phyloP scores from a whole-genome alignment of 2,329 filamentous ascomycete genomes.

The Lithohypha guttulata region DNA sequence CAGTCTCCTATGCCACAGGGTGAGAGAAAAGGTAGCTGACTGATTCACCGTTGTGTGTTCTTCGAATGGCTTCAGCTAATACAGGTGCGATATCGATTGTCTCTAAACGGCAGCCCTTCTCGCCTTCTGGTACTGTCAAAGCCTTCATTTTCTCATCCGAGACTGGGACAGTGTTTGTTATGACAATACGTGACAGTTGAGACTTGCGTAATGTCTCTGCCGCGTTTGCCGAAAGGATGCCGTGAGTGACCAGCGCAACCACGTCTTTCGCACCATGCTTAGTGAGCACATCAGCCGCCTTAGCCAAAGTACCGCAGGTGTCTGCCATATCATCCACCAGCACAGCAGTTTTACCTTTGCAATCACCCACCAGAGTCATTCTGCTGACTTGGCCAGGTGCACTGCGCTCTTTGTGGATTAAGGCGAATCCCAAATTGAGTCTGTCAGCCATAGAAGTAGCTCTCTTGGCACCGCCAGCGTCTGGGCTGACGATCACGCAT shows the following conservation, averaged over 20 bases:
- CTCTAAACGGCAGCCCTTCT: conserved; percentile 71
- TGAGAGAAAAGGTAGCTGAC: conserved; percentile 43
- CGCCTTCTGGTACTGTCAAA: conserved; percentile 28
- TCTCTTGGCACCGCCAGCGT: conserved; percentile 87
- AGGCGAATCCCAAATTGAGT: conserved; percentile 77
- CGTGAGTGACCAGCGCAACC: conserved; percentile 90
- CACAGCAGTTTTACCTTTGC: conserved; percentile 82
- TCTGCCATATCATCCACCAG: conserved; percentile 98
- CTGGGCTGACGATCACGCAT: conserved; percentile 87
- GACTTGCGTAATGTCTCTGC: conserved; percentile 77
- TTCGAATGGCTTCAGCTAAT: conserved; percentile 38
- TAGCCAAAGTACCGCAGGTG: conserved; percentile 78
- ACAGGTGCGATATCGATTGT: conserved; percentile 89
- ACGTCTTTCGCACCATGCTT: conserved; percentile 78
- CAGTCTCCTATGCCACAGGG: conserved; percentile 25
- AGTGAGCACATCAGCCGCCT: conserved; percentile 82
- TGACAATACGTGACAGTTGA: conserved; percentile 65
- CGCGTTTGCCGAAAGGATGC: conserved; percentile 77
- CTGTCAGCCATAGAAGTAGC: conserved; percentile 89
- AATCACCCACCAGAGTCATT: conserved; percentile 94
- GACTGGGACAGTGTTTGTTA: conserved; percentile 80
- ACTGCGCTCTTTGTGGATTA: conserved; percentile 94
- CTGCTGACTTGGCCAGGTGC: conserved; percentile 83
- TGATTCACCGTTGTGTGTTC: conserved; percentile 42
- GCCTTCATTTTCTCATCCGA: conserved; percentile 41